Conservation (phyloP, 441 rosid genomes). For the Capsella rubella region DNA sequence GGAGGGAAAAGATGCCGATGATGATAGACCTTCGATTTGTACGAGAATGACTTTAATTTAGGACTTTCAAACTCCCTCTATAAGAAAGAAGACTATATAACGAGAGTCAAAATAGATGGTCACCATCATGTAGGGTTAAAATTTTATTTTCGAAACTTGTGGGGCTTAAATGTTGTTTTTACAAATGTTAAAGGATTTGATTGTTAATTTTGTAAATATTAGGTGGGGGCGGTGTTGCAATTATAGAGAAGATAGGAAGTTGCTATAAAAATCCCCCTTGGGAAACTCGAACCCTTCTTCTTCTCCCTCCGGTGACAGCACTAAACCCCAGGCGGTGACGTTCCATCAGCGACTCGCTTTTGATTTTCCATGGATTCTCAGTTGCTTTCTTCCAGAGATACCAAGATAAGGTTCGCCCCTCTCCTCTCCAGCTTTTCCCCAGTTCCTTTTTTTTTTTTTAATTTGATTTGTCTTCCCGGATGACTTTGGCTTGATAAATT, state of each 20-base stretch:
- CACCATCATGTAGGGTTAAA: no score
- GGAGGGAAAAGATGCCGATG: no score
- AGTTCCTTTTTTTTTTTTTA: not conserved
- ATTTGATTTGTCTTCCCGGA: not conserved
- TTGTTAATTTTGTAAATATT: no score
- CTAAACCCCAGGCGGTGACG: conserved; percentile 17
- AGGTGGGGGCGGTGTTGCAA: not conserved
- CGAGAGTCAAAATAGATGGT: no score
- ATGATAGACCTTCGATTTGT: no score
- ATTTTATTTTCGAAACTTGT: no score
- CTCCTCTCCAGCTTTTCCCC: not conserved
- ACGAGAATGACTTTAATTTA: no score
- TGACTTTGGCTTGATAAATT: not conserved
- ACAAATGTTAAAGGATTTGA: not conserved
- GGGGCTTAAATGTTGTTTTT: not conserved
- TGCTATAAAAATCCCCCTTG: not conserved
- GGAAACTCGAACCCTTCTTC: not conserved
- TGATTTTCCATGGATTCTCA: conserved; percentile 23
- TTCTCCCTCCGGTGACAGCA: not conserved
- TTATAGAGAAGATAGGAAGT: not conserved
- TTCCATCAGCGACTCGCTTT: conserved; percentile 12
- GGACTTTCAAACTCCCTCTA: no score
- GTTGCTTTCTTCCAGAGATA: not conserved
- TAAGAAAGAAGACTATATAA: no score
- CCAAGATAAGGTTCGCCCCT: conserved; percentile 33